Evolutionary conservation across 2,329 filamentous ascomycete genomes (phyloP).

Genomic region (Nemania sp.): DNA sequence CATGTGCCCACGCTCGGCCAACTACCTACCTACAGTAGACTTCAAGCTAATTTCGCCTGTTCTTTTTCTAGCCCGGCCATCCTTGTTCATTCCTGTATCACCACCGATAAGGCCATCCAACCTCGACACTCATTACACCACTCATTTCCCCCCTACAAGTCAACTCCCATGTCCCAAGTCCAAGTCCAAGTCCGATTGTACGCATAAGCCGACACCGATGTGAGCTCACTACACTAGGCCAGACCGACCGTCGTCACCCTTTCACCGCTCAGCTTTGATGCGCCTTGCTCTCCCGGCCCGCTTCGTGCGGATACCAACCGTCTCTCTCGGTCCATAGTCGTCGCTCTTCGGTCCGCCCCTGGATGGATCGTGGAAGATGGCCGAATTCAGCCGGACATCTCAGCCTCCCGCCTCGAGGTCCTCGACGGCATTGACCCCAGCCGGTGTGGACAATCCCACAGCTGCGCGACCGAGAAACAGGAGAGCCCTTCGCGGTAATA

Average conservation of each 20-base stretch:
- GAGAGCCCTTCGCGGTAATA: slow-evolving; percentile 53
- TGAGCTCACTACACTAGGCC: slow-evolving; percentile 40
- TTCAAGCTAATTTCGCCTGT: slow-evolving; percentile 24
- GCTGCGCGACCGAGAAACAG: slow-evolving; percentile 65
- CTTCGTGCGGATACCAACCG: slow-evolving; percentile 46
- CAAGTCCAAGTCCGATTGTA: slow-evolving; percentile 13
- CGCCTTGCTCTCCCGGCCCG: slow-evolving; percentile 41
- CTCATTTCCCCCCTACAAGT: slow-evolving; percentile 9
- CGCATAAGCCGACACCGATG: slow-evolving; percentile 45
- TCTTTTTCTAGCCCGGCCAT: slow-evolving; percentile 17
- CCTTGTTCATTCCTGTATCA: slow-evolving; percentile 18
- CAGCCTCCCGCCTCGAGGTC: slow-evolving; percentile 54
- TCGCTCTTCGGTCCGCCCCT: slow-evolving; percentile 40
- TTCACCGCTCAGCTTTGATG: slow-evolving; percentile 43
- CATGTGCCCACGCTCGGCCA: slow-evolving; percentile 24
- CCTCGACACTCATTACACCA: too few species aligned
- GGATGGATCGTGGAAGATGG: slow-evolving; percentile 45
- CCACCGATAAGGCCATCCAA: slow-evolving; percentile 27
- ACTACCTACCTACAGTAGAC: too few species aligned
- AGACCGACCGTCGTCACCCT: slow-evolving; percentile 28
- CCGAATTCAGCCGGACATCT: slow-evolving; percentile 44
- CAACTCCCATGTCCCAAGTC: too few species aligned
- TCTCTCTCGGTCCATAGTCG: slow-evolving; percentile 36
- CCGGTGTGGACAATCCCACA: slow-evolving; percentile 57
- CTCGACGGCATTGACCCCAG: slow-evolving; percentile 60